Base-by-base conservation (phyloP, 2,329 filamentous ascomycete genomes). In the Rhynchosporium secalis region DNA sequence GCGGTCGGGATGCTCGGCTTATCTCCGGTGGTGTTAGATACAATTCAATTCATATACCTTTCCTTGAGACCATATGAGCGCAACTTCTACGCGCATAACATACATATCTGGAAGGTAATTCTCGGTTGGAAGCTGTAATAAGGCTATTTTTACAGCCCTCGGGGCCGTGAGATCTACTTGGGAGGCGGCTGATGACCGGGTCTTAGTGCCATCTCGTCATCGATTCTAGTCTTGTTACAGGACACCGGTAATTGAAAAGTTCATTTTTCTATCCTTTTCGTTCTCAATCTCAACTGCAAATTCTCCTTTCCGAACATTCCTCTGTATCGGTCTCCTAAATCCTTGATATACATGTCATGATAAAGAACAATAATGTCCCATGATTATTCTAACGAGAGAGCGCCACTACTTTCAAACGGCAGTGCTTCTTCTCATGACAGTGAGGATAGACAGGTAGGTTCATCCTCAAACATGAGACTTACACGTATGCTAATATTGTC, bases 351-450 rank as follows among this genome's bases (percentile, higher is more conserved):
- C 10, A 4, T 26, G 36, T 9, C 10, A 45, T 45, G 38, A 5
- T 33, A 45, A 6, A 31, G 5, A n/a, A 31, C 8, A 28, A 43
- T 13, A 8, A 64, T 64, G 54, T 48, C 58, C 36, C 28, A 46
- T 36, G 31, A 38, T 33, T 38, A 43, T 28, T 49, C 62, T 26
- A 64, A 65, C 38, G 66, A 68, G 48, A 66, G 62, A 10, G 64
- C 65, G 48, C 65, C 65, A 46, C 60, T 68, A 6, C 57, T 68
- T 4, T 62, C 63, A 46, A 55, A 63, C 40, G 62, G 64, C 28
- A 60, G 62, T 41, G 52, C 45, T 3, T 43, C 51, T 28, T 41
- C 51, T 40, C 36, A 29, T 20, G 26, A 43, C 1, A 41, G 43
- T 5, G 57, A 46, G 59, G 55, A 57, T 20, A 49, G 59, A 60